These are phyloP conservation scores for Talaromyces islandicus DNA, from an alignment of 2,329 filamentous ascomycete species.

Conservation along the genomic window DNA sequence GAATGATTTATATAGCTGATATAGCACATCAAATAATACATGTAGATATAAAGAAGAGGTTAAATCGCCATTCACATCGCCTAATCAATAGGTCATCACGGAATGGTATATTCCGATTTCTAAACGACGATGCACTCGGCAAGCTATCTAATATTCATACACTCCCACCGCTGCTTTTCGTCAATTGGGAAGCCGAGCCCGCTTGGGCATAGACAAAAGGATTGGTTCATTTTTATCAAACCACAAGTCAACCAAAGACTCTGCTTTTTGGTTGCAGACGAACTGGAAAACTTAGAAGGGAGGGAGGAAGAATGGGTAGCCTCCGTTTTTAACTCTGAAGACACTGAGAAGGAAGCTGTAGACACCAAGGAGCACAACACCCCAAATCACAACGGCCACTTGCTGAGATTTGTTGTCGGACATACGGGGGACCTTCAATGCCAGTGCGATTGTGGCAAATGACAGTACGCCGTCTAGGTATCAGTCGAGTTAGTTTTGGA, in stretches of 20 bases:
- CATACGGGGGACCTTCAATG: conserved; percentile 87
- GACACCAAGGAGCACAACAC: conserved; percentile 66
- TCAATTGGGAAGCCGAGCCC: background rate
- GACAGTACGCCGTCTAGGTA: conserved; percentile 67
- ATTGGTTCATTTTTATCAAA: background rate
- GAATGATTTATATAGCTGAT: background rate
- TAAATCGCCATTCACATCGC: background rate
- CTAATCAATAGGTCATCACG: background rate
- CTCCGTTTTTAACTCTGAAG: conserved; percentile 90
- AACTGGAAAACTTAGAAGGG: conserved; percentile 58
- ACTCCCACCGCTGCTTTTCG: background rate
- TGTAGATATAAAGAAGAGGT: background rate
- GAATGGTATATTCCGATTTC: background rate
- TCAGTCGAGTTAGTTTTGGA: conserved; percentile 7
- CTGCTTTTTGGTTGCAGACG: background rate
- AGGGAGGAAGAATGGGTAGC: conserved; percentile 89
- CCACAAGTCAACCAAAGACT: background rate
- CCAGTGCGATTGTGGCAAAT: conserved; percentile 85
- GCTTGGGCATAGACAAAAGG: background rate
- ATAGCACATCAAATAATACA: background rate
- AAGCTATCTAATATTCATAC: background rate
- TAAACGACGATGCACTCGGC: background rate
- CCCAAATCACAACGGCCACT: conserved; percentile 74
- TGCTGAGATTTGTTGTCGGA: conserved; percentile 71
- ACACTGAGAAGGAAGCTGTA: conserved; percentile 94